These are phyloP conservation scores for Vanrija humicola DNA, from an alignment of 1,284 basidiomycete genomes.

Conservation along the genomic window DNA sequence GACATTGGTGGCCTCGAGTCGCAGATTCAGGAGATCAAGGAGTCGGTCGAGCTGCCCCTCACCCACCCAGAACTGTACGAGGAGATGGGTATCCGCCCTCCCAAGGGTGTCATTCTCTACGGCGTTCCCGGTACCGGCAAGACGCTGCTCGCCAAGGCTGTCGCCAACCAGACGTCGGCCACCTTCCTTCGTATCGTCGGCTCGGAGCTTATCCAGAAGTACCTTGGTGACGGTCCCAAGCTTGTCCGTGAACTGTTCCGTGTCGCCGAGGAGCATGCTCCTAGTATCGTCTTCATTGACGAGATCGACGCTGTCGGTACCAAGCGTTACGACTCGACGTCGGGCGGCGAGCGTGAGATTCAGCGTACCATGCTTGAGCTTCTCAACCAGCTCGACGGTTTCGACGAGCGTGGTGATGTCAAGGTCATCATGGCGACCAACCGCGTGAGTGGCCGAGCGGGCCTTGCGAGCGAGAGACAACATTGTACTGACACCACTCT, in stretches of 20 bases:
- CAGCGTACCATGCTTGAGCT: conserved; percentile 88
- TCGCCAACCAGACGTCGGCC: conserved; percentile 97
- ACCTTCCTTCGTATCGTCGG: conserved; percentile 98
- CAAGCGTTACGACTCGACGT: conserved; percentile 94
- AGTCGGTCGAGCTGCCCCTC: conserved; percentile 95
- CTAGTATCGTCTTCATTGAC: conserved; percentile 98
- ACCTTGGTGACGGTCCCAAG: conserved; percentile 98
- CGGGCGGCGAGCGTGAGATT: conserved; percentile 96
- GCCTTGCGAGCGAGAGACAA: too few relatives aligned
- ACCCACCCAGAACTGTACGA: conserved; percentile 99
- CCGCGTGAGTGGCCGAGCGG: conserved; percentile 27
- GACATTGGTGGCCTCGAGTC: conserved; percentile 95
- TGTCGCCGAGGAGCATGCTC: conserved; percentile 94
- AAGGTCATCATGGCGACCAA: conserved; percentile 67
- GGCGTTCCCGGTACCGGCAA: conserved; percentile 99
- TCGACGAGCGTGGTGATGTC: conserved; percentile 97
- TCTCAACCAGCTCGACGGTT: conserved; percentile 98
- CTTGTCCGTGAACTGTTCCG: conserved; percentile 96
- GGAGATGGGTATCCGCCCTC: conserved; percentile 99
- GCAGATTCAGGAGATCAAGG: conserved; percentile 99
- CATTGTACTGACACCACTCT: conserved; percentile 58
- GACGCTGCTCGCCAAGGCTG: conserved; percentile 95
- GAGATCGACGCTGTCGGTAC: conserved; percentile 99
- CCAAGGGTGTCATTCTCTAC: conserved; percentile 98
- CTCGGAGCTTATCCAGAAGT: conserved; percentile 98